Evolutionary conservation across 352 stramenopile species (phyloP), one percentile per base, ranked within the genome.

Genomic region (Pythium brassicae): DNA sequence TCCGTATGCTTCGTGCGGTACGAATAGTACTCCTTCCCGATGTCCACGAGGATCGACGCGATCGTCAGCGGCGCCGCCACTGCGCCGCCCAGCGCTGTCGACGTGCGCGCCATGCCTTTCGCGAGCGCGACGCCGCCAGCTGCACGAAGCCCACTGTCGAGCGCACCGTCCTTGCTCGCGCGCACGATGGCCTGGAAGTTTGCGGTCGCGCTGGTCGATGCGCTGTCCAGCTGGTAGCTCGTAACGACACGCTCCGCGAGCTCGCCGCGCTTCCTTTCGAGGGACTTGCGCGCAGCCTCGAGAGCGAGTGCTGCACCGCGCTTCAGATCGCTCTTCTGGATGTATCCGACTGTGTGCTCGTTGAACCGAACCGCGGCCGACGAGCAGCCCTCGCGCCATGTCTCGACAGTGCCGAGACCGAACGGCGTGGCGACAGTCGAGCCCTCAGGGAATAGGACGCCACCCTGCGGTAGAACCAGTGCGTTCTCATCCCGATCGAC

Each of bases 21-120:
- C 19, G 92, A 70, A 50, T 87, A 87, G 53, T 92, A 95, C 53
- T 95, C 85, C 43, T 92, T 92, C 15, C 85, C 83, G 34, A 95
- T 81, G 60, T 95, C 85, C 17, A 95, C 82, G 3, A 95, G 68
- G 47, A 95, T 95, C 27, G 85, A 92, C 6, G 85, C 85, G 43
- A 95, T 83, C 10, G 85, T 81, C 15, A 93, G 65, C 1, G 85
- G 85, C 10, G 85, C 85, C 10, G 83, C 85, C 2, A 90, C 75
- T 20, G 78, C 76, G 54, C 76, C 78, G 53, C 79, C 72, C 20
- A 92, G 57, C 8, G 48, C 54, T 19, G 75, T 77, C 17, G 77
- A 83, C 26, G 83, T 80, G 15, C 80, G 59, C n/a, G 76, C 71
- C 65, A 92, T 83, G 9, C 85, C 76, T 51, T 91, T 92, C 5